Conservation (phyloP, 192 early-diverging fungal genomes). For the Pilaira anomala region DNA sequence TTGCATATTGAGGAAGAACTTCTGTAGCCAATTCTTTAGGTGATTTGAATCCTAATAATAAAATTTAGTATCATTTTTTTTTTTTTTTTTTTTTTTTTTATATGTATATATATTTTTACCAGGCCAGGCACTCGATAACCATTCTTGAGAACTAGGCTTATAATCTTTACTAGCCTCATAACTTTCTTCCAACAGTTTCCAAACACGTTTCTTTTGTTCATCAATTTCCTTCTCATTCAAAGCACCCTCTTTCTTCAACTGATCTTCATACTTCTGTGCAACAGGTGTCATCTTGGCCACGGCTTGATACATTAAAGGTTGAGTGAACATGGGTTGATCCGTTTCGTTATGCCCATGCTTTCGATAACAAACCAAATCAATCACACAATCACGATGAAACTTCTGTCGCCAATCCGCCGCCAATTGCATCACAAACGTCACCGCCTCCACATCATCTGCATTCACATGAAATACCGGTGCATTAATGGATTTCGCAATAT, state of each 20-base stretch:
- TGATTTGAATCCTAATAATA: slow-evolving; percentile 58
- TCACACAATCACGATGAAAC: slow-evolving; percentile 93
- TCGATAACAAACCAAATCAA: slow-evolving; percentile 96
- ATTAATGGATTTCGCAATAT: slow-evolving; percentile 92
- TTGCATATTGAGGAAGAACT: slow-evolving; percentile 65
- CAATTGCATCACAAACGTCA: slow-evolving; percentile 89
- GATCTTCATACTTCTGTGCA: slow-evolving; percentile 77
- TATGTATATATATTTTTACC: slow-evolving; percentile 23
- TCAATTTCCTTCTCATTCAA: slow-evolving; percentile 83
- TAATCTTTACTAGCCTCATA: slow-evolving; percentile 86
- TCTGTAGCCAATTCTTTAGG: slow-evolving; percentile 68
- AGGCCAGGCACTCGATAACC: slow-evolving; percentile 91
- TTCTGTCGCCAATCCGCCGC: slow-evolving; percentile 93
- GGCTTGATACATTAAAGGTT: slow-evolving; percentile 93
- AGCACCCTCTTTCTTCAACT: slow-evolving; percentile 79
- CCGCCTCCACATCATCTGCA: slow-evolving; percentile 95
- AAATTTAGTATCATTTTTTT: neutral
- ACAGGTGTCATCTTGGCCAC: slow-evolving; percentile 83
- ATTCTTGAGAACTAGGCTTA: slow-evolving; percentile 84
- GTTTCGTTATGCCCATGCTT: slow-evolving; percentile 98
- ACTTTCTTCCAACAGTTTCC: slow-evolving; percentile 88
- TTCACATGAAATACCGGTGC: slow-evolving; percentile 98
- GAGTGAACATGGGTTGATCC: slow-evolving; percentile 97
- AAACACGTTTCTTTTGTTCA: slow-evolving; percentile 87
- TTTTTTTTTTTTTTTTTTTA: neutral